Conservation (phyloP, 1,284 basidiomycete species). For the Mycena citricolor region DNA sequence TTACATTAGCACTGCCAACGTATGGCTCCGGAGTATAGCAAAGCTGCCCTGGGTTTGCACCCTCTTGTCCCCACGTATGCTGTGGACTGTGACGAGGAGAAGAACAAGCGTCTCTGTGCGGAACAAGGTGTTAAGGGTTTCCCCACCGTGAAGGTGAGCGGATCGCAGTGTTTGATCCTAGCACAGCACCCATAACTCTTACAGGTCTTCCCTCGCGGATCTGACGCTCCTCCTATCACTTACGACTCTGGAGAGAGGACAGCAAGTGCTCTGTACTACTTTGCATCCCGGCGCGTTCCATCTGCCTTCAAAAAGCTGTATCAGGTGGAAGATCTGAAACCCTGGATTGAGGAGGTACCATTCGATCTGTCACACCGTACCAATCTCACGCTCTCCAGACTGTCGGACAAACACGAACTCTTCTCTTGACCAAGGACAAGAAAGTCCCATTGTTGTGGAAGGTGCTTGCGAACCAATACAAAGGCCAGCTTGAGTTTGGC, state of each 20-base stretch:
- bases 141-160: slow-evolving; percentile 80
- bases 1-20: slow-evolving; percentile 77
- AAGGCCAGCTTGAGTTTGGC: slow-evolving; percentile 65
- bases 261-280: slow-evolving; percentile 74
- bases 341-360: slow-evolving; percentile 63
- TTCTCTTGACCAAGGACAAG: slow-evolving; percentile 76
- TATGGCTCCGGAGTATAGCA: slow-evolving; percentile 83
- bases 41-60: slow-evolving; percentile 76
- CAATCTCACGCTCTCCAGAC: slow-evolving; percentile 28
- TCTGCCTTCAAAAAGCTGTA: slow-evolving; percentile 65
- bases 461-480: slow-evolving; percentile 76
- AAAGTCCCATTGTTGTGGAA: slow-evolving; percentile 86
- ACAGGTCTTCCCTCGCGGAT: slow-evolving; percentile 76
- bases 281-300: slow-evolving; percentile 75
- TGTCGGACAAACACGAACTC: slow-evolving; percentile 55
- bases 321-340: slow-evolving; percentile 53
- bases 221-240: slow-evolving; percentile 59
- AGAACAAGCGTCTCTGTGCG: slow-evolving; percentile 80
- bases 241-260: slow-evolving; percentile 76
- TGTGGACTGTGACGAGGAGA: slow-evolving; percentile 86
- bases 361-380: neutral
- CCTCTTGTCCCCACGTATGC: slow-evolving; percentile 89
- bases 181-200: slow-evolving; percentile 1
- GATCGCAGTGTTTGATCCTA: neutral
- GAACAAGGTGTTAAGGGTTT: slow-evolving; percentile 90